Base-by-base conservation (phyloP, 805 yeast species). In the Starmerella bombicola region DNA sequence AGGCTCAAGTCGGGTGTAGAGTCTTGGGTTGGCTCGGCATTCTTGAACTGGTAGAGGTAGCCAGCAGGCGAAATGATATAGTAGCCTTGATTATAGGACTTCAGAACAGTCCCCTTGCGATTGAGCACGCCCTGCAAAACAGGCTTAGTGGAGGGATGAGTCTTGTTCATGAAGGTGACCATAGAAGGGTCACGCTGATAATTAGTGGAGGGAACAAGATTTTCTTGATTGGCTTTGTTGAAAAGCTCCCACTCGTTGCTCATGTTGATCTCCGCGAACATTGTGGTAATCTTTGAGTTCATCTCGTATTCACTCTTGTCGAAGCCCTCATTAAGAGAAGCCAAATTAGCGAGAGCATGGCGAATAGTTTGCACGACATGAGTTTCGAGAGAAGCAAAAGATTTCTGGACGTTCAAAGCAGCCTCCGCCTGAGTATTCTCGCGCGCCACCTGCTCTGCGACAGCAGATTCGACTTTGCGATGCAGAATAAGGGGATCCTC, bases 381-480 rank as follows among this genome's bases (percentile, higher is more conserved):
- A n/a, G 51, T 38, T 52, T 71, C 77, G 28, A 65, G 53, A 4
- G 65, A 53, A 45, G 56, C 56, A 35, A 69, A 55, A 28, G 62
- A 57, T 37, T 54, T 51, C 58, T 71, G 75, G 37, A 61, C 57
- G 37, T 60, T 55, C 35, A 62, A 55, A 21, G 72, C 56, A 29
- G 68, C 66, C 42, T 68, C 72, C 18, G 66, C 56, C 45, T 67
- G 69, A 19, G 51, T 48, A 51, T 71, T 69, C 52, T 72, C 76
- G 48, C 63, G 63, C 30, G 54, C 55, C 22, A 71, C 49, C 54
- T 71, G 76, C 22, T 50, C 55, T 10, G 59, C 60, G 4, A 71
- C 66, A 34, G 61, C 55, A 33, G 55, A 51, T 21, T 61, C 41
- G 3, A 66, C 57, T 3, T 45, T 33, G 38, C 74, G 64, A 49